Conservation (phyloP, 163 green algal species). For the Chlamydomonas reinhardtii region DNA sequence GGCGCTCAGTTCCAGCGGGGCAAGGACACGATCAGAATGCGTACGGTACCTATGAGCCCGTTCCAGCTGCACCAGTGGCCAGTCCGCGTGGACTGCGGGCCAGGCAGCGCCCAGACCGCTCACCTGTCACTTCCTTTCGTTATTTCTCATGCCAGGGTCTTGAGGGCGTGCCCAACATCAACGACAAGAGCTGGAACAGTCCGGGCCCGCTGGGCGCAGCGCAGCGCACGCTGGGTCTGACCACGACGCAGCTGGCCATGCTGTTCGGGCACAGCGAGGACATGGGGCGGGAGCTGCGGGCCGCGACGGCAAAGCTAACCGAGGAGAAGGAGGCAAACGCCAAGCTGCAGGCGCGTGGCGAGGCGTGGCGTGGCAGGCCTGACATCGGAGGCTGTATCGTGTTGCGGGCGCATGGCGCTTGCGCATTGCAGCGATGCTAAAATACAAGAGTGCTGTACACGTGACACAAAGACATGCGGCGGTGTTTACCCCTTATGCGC, state of each 20-base stretch:
- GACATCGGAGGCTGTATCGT: no score
- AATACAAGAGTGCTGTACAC: not conserved
- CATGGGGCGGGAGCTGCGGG: not conserved
- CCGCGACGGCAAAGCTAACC: not conserved
- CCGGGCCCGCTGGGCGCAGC: slow-evolving; percentile 29
- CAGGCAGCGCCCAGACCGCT: no score
- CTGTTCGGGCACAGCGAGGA: slow-evolving; percentile 22
- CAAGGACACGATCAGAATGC: no score
- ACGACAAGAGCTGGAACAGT: slow-evolving; percentile 23
- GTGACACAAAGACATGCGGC: not conserved
- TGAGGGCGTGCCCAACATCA: slow-evolving; percentile 20
- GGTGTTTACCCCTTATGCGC: no score
- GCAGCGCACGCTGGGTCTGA: slow-evolving; percentile 33
- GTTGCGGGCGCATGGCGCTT: not conserved
- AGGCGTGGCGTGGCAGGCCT: no score
- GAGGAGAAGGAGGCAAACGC: slow-evolving; percentile 31
- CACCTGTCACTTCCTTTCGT: no score
- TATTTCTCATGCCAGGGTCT: no score
- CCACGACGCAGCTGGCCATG: slow-evolving; percentile 23
- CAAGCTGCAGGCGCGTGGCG: slow-evolving; percentile 32
- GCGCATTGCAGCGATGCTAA: not conserved
- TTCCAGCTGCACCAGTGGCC: no score
- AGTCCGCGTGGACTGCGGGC: no score
- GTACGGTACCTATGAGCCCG: no score
- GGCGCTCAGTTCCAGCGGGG: no score